A percentile compares a stretch with the other conserved stretches of the same genome.
Evolutionary conservation across 2,329 filamentous ascomycete species (phyloP).

Genomic region (Arthrobotrys sphaeroides): DNA sequence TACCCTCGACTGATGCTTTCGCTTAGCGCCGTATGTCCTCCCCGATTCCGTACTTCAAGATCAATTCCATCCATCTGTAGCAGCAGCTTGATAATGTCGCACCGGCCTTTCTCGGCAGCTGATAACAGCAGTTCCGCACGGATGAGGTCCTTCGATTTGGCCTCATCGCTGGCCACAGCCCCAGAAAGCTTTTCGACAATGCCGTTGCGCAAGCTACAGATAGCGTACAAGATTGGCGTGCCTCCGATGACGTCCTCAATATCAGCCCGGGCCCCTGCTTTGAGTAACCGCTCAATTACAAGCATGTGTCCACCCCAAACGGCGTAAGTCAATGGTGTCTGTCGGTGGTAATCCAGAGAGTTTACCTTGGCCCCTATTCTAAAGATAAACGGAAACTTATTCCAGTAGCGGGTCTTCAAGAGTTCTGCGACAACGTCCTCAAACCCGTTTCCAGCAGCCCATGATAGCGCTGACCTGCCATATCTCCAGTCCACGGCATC

Average conservation of each 20-base stretch:
- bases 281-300: not conserved
- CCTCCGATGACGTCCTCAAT: constrained; percentile 4
- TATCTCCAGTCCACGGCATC: not conserved
- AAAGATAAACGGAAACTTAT: too few species aligned
- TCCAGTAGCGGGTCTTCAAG: too few species aligned
- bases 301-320: not conserved
- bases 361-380: not conserved
- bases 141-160: too few species aligned
- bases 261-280: not conserved
- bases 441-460: constrained; percentile 12
- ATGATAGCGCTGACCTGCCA: constrained; percentile 15
- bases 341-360: not conserved
- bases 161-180: too few species aligned
- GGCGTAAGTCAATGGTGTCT: constrained; percentile 1
- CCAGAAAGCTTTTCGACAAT: not conserved
- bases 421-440: not conserved
- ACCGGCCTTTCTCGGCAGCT: not conserved
- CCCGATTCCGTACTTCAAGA: not conserved
- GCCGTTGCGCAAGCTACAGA: not conserved
- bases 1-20: too few species aligned
- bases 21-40: too few species aligned
- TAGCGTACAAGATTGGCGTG: constrained; percentile 12
- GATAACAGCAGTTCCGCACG: not conserved
- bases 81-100: not conserved
- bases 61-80: not conserved